Evolutionary conservation across 73 alveolate genomes (phyloP).

Genomic region (Vitrella brassicaformis): DNA sequence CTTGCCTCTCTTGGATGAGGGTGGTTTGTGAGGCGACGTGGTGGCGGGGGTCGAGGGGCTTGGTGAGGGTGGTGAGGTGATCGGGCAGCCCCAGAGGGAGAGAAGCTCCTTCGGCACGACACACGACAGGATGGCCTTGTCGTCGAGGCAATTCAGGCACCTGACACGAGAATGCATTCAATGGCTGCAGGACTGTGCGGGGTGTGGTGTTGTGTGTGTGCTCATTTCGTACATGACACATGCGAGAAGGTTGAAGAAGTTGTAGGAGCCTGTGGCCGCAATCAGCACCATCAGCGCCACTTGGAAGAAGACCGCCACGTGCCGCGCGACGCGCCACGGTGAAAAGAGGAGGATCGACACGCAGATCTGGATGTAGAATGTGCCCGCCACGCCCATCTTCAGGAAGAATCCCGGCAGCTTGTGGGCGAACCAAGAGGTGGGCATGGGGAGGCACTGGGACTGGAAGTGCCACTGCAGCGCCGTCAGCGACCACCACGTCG

Average conservation of each 20-base stretch:
- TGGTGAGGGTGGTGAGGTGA: too few species aligned
- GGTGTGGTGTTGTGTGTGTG: too few species aligned
- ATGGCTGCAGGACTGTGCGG: too few species aligned
- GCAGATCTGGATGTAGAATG: not conserved
- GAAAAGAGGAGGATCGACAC: not conserved
- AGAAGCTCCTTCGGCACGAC: too few species aligned
- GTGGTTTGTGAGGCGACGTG: too few species aligned
- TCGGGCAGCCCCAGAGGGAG: too few species aligned
- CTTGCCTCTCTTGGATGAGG: too few species aligned
- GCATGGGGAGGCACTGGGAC: slow-evolving; percentile 61
- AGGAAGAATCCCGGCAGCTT: not conserved
- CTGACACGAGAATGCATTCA: too few species aligned
- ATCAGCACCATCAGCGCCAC: slow-evolving; percentile 13
- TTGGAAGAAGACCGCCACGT: not conserved
- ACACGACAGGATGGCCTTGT: too few species aligned
- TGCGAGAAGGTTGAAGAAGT: slow-evolving; percentile 64
- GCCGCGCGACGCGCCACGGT: not conserved
- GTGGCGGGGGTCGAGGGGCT: too few species aligned
- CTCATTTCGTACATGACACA: too few species aligned
- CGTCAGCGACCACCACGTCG: slow-evolving; percentile 77
- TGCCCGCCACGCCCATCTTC: not conserved
- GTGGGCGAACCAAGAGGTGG: slow-evolving; percentile 38
- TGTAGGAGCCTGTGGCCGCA: slow-evolving; percentile 67
- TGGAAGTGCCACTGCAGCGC: slow-evolving; percentile 73
- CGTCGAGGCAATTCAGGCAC: too few species aligned